Evolutionary conservation across 2,329 filamentous ascomycete genomes (phyloP).

Genomic region (Cladophialophora psammophila): DNA sequence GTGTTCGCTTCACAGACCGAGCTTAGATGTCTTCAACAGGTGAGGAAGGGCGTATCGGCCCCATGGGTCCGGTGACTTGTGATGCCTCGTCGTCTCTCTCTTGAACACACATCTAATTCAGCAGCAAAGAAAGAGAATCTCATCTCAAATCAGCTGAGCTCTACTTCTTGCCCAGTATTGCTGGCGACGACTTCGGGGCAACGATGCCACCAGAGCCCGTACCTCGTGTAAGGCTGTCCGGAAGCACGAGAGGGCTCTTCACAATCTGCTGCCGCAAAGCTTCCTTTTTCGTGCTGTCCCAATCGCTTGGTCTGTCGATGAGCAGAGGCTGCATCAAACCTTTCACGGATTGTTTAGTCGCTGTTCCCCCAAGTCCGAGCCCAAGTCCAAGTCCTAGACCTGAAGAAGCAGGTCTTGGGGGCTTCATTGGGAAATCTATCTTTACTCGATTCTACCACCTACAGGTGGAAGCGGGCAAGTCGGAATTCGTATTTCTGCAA

Average conservation of each 20-base stretch:
- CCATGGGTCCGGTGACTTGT: too few species aligned
- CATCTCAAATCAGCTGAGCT: too few species aligned
- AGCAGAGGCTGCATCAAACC: not conserved
- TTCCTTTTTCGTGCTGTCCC: not conserved
- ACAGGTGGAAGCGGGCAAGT: constrained; percentile 3
- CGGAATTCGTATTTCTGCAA: constrained; percentile 13
- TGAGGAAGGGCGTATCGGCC: too few species aligned
- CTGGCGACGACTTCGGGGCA: too few species aligned
- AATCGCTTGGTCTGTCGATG: not conserved
- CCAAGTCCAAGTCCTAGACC: not conserved
- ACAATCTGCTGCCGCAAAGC: not conserved
- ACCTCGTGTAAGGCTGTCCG: not conserved
- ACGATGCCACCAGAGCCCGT: too few species aligned
- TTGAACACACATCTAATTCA: too few species aligned
- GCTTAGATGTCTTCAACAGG: too few species aligned
- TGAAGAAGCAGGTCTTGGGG: not conserved
- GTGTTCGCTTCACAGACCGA: too few species aligned
- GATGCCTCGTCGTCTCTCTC: too few species aligned
- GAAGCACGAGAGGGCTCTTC: not conserved
- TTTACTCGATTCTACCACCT: not conserved
- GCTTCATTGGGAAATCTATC: constrained; percentile 3
- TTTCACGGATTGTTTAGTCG: not conserved
- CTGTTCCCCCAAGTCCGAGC: not conserved
- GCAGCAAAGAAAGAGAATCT: too few species aligned
- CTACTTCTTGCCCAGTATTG: too few species aligned